Evolutionary conservation across 352 stramenopile species (phyloP).

Genomic region (Thalassiosira livingstoniorum): DNA sequence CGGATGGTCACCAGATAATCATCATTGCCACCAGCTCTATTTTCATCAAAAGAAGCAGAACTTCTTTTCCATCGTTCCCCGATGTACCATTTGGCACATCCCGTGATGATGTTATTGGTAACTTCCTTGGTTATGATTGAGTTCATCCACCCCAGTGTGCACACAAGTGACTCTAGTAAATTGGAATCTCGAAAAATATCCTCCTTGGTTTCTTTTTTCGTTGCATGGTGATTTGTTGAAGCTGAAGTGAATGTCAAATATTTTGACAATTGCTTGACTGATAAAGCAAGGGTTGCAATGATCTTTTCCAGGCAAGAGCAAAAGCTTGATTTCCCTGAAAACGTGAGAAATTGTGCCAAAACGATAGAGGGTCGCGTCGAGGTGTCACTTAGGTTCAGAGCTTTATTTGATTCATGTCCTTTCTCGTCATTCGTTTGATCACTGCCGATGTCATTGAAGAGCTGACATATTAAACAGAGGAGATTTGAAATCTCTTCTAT

Average conservation of each 20-base stretch:
- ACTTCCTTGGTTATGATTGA: conserved; percentile 11
- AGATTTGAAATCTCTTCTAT: conserved; percentile 26
- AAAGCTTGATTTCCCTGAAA: conserved; percentile 44
- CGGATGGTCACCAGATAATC: conserved; percentile 43
- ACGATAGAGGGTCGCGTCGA: conserved; percentile 38
- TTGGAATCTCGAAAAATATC: too few relatives aligned
- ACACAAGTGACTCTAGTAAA: conserved; percentile 47
- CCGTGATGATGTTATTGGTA: conserved; percentile 41
- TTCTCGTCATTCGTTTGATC: not conserved
- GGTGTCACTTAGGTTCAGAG: conserved; percentile 1
- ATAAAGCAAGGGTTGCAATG: conserved; percentile 30
- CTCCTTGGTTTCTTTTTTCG: too few relatives aligned
- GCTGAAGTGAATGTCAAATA: too few relatives aligned
- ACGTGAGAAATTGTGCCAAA: conserved; percentile 46
- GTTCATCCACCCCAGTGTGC: conserved; percentile 39
- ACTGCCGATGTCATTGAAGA: conserved; percentile 34
- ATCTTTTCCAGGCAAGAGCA: conserved; percentile 55
- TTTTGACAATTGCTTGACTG: conserved; percentile 47
- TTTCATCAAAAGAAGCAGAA: too few relatives aligned
- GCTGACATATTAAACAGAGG: conserved; percentile 26
- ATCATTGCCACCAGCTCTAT: conserved; percentile 11
- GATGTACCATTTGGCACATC: conserved; percentile 34
- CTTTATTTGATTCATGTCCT: conserved; percentile 1
- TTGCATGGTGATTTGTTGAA: too few relatives aligned
- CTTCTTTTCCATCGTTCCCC: conserved; percentile 39